phyloP scores from a whole-genome alignment of 1,284 basidiomycete species.

The Chiua sp. region DNA sequence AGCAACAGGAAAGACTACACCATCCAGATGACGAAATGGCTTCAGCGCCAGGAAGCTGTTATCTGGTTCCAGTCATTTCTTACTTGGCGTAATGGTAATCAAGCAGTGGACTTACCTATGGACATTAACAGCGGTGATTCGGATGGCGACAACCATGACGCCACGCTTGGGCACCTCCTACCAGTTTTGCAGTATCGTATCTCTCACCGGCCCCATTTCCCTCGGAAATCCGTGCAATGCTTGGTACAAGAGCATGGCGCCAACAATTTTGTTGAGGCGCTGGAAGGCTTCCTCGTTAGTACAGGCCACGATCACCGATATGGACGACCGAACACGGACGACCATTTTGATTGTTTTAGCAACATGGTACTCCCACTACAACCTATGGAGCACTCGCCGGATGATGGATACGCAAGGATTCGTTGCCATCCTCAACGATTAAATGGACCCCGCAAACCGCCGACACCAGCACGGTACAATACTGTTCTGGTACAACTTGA shows the following conservation, averaged over 20 bases:
- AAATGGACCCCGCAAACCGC: background rate
- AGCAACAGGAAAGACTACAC: too few relatives aligned
- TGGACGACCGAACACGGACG: background rate
- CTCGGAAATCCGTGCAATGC: background rate
- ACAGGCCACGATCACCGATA: background rate
- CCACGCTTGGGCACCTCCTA: too few relatives aligned
- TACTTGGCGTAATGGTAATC: background rate
- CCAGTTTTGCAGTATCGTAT: background rate
- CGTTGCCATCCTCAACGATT: background rate
- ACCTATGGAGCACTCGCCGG: background rate
- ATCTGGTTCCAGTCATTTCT: background rate
- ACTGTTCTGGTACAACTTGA: background rate
- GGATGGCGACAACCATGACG: too few relatives aligned
- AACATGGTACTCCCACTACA: background rate
- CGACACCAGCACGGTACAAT: background rate
- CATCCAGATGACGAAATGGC: too few relatives aligned
- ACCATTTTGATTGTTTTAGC: too few relatives aligned
- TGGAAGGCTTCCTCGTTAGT: background rate
- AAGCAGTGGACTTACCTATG: too few relatives aligned
- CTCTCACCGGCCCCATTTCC: background rate
- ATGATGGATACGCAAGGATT: background rate
- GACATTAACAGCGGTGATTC: too few relatives aligned
- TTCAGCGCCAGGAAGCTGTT: background rate
- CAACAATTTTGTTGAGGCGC: background rate
- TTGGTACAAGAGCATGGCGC: background rate